Evolutionary conservation across 2,329 filamentous ascomycete species (phyloP).

Genomic region (Dactylellina cionopaga): DNA sequence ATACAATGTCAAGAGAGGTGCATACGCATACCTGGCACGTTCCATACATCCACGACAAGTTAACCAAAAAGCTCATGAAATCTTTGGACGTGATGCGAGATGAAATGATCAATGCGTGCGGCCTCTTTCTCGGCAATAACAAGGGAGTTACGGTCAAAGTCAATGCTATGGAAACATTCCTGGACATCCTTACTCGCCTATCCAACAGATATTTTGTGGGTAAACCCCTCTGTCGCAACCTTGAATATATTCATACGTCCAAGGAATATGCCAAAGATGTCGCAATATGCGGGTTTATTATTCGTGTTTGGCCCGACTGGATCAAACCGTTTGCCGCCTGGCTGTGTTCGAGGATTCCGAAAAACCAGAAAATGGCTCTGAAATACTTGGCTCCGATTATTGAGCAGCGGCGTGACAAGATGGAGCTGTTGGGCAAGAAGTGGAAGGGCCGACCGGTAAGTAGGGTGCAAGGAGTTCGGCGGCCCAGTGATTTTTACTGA

Average conservation of each 20-base stretch:
- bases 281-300: slow-evolving; percentile 37
- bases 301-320: slow-evolving; percentile 42
- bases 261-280: slow-evolving; percentile 51
- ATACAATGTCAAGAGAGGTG: slow-evolving; percentile 47
- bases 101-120: slow-evolving; percentile 45
- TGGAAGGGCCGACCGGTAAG: slow-evolving; percentile 42
- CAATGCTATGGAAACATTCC: slow-evolving; percentile 34
- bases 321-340: slow-evolving; percentile 26
- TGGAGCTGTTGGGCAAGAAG: slow-evolving; percentile 44
- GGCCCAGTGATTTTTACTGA: background rate
- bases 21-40: slow-evolving; percentile 45
- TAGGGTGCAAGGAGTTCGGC: background rate
- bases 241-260: slow-evolving; percentile 42
- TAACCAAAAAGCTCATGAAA: slow-evolving; percentile 47
- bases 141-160: slow-evolving; percentile 30
- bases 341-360: slow-evolving; percentile 41
- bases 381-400: slow-evolving; percentile 38
- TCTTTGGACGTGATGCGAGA: slow-evolving; percentile 39
- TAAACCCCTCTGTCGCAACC: slow-evolving; percentile 38
- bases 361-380: slow-evolving; percentile 37
- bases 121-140: slow-evolving; percentile 24
- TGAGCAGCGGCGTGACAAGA: slow-evolving; percentile 38
- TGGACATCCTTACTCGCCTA: slow-evolving; percentile 46
- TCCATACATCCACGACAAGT: slow-evolving; percentile 36
- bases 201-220: slow-evolving; percentile 50